phyloP scores from a whole-genome alignment of 2,329 filamentous ascomycete genomes.

The Xylaria sp. region DNA sequence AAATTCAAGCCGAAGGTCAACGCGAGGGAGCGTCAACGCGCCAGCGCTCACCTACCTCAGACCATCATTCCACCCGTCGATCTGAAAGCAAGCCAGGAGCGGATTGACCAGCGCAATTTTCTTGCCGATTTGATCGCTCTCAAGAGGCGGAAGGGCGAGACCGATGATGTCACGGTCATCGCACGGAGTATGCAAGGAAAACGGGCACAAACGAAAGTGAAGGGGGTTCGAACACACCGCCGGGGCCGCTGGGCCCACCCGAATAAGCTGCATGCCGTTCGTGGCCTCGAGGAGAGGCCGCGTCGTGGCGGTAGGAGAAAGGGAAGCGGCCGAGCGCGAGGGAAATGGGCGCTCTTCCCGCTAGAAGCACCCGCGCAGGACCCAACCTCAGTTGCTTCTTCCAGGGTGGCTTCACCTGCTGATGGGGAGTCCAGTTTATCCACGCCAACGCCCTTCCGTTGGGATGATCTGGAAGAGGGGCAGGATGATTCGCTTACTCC shows the following conservation, averaged over 20 bases:
- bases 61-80: conserved; percentile 56
- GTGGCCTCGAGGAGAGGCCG: conserved; percentile 16
- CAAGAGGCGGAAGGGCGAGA: conserved; percentile 72
- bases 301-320: conserved; percentile 27
- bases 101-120: conserved; percentile 58
- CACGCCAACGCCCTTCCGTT: conserved; percentile 42
- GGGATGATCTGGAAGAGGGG: conserved; percentile 40
- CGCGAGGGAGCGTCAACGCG: conserved; percentile 36
- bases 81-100: conserved; percentile 58
- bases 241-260: conserved; percentile 29
- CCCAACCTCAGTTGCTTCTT: conserved; percentile 18
- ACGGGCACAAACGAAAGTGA: conserved; percentile 5
- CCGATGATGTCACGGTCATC: conserved; percentile 69
- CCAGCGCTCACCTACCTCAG: conserved; percentile 51
- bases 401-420: conserved; percentile 7
- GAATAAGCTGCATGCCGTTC: conserved; percentile 5
- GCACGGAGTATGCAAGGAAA: conserved; percentile 39
- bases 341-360: conserved; percentile 33
- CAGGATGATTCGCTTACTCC: conserved; percentile 8
- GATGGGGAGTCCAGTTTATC: conserved; percentile 29
- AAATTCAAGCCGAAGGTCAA: conserved; percentile 61
- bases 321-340: conserved; percentile 27
- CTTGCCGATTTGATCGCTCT: conserved; percentile 72
- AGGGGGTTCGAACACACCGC: conserved; percentile 10
- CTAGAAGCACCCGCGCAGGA: conserved; percentile 23